These are phyloP conservation scores for Yamadazyma olivae DNA, from an alignment of 805 yeast species.

Conservation along the genomic window DNA sequence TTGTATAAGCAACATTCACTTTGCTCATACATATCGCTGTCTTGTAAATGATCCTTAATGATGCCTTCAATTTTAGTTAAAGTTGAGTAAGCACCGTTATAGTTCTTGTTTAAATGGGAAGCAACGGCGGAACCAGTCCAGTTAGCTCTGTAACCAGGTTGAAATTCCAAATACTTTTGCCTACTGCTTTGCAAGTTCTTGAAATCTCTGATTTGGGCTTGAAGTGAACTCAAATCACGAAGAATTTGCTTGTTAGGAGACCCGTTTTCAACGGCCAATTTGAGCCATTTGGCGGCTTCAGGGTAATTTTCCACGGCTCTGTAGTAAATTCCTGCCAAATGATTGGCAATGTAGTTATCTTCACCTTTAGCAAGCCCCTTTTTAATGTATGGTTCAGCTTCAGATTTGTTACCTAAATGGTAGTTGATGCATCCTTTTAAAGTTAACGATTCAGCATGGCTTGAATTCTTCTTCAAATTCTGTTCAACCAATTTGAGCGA, in stretches of 20 bases:
- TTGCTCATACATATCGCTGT: constrained; percentile 68
- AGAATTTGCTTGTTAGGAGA: constrained; percentile 74
- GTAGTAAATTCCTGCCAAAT: constrained; percentile 81
- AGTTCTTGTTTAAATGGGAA: constrained; percentile 70
- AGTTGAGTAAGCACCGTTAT: constrained; percentile 65
- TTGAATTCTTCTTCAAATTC: constrained; percentile 70
- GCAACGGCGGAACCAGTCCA: constrained; percentile 91
- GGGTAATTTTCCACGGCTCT: constrained; percentile 64
- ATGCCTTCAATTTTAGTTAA: constrained; percentile 73
- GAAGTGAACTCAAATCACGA: constrained; percentile 78
- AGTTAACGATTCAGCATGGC: constrained; percentile 77
- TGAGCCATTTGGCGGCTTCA: constrained; percentile 77
- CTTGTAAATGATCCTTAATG: constrained; percentile 64
- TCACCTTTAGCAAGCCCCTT: constrained; percentile 61
- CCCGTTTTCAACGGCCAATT: constrained; percentile 71
- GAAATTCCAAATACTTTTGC: constrained; percentile 62
- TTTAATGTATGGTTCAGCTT: constrained; percentile 58
- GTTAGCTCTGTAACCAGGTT: constrained; percentile 81
- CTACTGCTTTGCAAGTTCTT: constrained; percentile 61
- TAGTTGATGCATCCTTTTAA: constrained; percentile 74
- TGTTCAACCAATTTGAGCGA: constrained; percentile 73
- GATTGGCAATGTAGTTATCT: constrained; percentile 70
- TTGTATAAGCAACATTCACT: constrained; percentile 79
- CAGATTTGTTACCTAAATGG: constrained; percentile 51
- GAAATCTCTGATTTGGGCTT: constrained; percentile 76